Percentiles rank a stretch among this genome's conserved stretches.
These are phyloP conservation scores for Termitomyces sp. DNA, from an alignment of 1,284 basidiomycete genomes.

Conservation along the genomic window DNA sequence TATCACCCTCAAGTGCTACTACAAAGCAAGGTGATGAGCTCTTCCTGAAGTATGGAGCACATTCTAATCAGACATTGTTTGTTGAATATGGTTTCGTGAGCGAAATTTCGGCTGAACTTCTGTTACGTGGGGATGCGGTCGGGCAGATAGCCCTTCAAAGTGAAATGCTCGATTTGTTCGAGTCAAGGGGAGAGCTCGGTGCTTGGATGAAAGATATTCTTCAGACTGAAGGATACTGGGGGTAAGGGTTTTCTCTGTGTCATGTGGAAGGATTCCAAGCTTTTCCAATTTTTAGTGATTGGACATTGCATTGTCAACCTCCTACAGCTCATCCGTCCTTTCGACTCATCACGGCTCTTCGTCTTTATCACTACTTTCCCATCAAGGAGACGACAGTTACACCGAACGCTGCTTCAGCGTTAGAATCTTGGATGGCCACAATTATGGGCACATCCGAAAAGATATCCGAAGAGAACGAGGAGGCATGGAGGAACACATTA, in stretches of 20 bases:
- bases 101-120: constrained; percentile 20
- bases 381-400: constrained; percentile 17
- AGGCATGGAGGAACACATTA: constrained; percentile 32
- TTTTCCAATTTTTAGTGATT: constrained; percentile 46
- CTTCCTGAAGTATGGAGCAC: constrained; percentile 70
- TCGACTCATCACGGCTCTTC: constrained; percentile 65
- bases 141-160: constrained; percentile 62
- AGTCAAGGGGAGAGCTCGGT: constrained; percentile 31
- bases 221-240: constrained; percentile 66
- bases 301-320: constrained; percentile 62
- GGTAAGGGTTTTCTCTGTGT: constrained; percentile 38
- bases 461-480: constrained; percentile 37
- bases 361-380: constrained; percentile 48
- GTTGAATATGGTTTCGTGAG: constrained; percentile 83
- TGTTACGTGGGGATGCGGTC: constrained; percentile 27
- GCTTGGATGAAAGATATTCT: constrained; percentile 47
- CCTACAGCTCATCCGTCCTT: constrained; percentile 69
- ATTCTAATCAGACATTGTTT: constrained; percentile 70
- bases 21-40: constrained; percentile 57
- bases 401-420: constrained; percentile 23
- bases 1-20: constrained; percentile 39
- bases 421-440: constrained; percentile 54
- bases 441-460: constrained; percentile 38
- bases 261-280: constrained; percentile 6
- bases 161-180: constrained; percentile 47